A percentile compares a stretch with the other conserved stretches of the same genome.
Evolutionary conservation across 2,329 filamentous ascomycete species (phyloP).

Genomic region (Penicillium digitatum): DNA sequence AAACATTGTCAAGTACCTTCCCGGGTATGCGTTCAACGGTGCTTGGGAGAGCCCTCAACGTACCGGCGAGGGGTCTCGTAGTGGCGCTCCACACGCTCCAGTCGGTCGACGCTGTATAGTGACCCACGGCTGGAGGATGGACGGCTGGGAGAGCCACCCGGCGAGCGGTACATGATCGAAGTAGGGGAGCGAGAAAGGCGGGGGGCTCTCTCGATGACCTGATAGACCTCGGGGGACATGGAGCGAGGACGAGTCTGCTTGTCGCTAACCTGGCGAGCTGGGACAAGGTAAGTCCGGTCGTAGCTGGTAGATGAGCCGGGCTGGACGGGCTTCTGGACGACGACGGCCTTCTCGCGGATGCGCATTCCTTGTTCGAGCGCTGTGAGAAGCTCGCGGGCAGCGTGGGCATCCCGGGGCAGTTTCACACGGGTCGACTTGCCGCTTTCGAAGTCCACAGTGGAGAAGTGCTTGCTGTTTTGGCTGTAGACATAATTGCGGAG

Average conservation of each 20-base stretch:
- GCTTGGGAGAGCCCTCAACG: constrained; percentile 28
- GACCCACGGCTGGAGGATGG: constrained; percentile 38
- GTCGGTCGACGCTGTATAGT: constrained; percentile 34
- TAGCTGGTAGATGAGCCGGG: constrained; percentile 25
- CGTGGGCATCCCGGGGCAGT: constrained; percentile 38
- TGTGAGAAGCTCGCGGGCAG: constrained; percentile 38
- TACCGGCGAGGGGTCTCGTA: constrained; percentile 26
- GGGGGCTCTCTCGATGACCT: constrained; percentile 18
- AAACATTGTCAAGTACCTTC: background rate
- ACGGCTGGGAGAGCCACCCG: constrained; percentile 32
- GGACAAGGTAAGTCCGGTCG: constrained; percentile 32
- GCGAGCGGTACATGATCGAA: constrained; percentile 35
- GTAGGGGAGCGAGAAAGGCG: constrained; percentile 24
- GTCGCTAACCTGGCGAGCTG: constrained; percentile 17
- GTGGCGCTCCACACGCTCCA: constrained; percentile 33
- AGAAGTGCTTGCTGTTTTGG: constrained; percentile 39
- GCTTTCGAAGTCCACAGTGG: constrained; percentile 41
- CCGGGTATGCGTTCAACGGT: constrained; percentile 21
- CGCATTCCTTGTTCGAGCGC: constrained; percentile 43
- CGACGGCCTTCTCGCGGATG: constrained; percentile 17
- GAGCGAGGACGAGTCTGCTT: constrained; percentile 17
- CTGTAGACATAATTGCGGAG: constrained; percentile 38
- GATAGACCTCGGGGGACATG: constrained; percentile 14
- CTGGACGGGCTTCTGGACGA: constrained; percentile 12
- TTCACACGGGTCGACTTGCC: constrained; percentile 40